Base-by-base conservation (phyloP, 2,329 filamentous ascomycete genomes). In the Sporothrix inflata region DNA sequence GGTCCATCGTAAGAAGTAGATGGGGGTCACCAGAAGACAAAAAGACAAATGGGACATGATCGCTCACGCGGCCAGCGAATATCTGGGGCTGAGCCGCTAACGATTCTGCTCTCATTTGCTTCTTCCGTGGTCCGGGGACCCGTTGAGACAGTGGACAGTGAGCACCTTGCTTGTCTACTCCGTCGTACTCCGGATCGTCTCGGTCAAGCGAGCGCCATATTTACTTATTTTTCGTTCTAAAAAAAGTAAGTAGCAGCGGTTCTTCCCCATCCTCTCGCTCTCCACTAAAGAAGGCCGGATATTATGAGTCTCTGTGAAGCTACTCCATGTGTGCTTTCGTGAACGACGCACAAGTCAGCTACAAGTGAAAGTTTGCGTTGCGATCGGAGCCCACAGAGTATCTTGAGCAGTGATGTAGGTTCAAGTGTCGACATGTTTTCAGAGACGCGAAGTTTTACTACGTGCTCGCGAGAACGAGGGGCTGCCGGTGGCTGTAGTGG, bases 11-110 rank as follows among this genome's bases (percentile, higher is more conserved):
- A 12, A 65, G 38, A 16, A 27, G n/a, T 11, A 42, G n/a, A 65
- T 14, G 38, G 21, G 34, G 60, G n/a, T 27, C 12, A 16, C 21
- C 5, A 19, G 40, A 45, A 65, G 60, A 27, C 38, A 45, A 27
- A 63, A 8, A 24, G 38, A 5, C 11, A 65, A 61, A 38, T 38
- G 55, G 55, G 55, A 60, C 55, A 34, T 42, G 57, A 63, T 63
- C 57, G 57, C 34, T 34, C 34, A 42, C 38, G 57, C 57, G 38
- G 21, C 38, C 60, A 65, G 24, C 60, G 3, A 27, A 45, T 45
- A 27, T 65, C 21, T 65, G 60, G 60, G 60, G 60, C 60, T 16
- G 38, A 45, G 38, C 38, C 60, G 27, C 60, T 65, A 65, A 14
- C 55, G 1, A 61, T 40, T 21, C 9, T 61, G 30, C 21, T 45